A percentile compares a stretch with the other conserved stretches of the same genome.
Evolutionary conservation across 257 asterid species (phyloP).

Genomic region (Solanum microdontum): DNA sequence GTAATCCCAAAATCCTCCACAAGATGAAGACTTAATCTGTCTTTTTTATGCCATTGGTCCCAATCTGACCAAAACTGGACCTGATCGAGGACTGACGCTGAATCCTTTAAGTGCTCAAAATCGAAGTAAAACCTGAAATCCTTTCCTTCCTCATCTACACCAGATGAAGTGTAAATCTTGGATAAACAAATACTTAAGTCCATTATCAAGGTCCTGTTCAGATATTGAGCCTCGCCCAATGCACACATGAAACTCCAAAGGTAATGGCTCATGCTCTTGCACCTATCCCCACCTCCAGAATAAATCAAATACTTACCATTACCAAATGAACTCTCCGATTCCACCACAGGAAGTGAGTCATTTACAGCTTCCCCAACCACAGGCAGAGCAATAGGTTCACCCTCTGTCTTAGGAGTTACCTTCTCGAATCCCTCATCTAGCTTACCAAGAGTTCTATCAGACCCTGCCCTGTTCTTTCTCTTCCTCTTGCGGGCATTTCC

Average conservation of each 20-base stretch:
- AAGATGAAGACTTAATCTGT: slow-evolving; percentile 46
- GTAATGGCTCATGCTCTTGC: slow-evolving; percentile 75
- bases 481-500: slow-evolving; percentile 69
- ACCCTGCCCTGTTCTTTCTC: slow-evolving; percentile 18
- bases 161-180: slow-evolving; percentile 48
- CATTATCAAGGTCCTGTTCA: slow-evolving; percentile 83
- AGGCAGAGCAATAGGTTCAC: slow-evolving; percentile 40
- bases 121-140: slow-evolving; percentile 81
- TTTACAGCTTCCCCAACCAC: slow-evolving; percentile 45
- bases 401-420: slow-evolving; percentile 22
- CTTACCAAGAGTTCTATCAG: slow-evolving; percentile 18
- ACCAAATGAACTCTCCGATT: slow-evolving; percentile 48
- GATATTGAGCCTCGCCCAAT: slow-evolving; percentile 80
- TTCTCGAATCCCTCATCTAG: slow-evolving; percentile 56
- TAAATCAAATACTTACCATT: slow-evolving; percentile 62
- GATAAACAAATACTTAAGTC: slow-evolving; percentile 68
- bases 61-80: slow-evolving; percentile 60
- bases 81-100: slow-evolving; percentile 54
- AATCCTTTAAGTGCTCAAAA: slow-evolving; percentile 68
- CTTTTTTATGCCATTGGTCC: slow-evolving; percentile 44
- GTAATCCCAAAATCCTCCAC: slow-evolving; percentile 57
- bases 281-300: slow-evolving; percentile 71
- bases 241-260: slow-evolving; percentile 80
- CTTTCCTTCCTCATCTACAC: slow-evolving; percentile 71
- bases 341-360: slow-evolving; percentile 45